Base-by-base conservation (phyloP, 441 rosid species). In the Pelargonium fulgidum region DNA sequence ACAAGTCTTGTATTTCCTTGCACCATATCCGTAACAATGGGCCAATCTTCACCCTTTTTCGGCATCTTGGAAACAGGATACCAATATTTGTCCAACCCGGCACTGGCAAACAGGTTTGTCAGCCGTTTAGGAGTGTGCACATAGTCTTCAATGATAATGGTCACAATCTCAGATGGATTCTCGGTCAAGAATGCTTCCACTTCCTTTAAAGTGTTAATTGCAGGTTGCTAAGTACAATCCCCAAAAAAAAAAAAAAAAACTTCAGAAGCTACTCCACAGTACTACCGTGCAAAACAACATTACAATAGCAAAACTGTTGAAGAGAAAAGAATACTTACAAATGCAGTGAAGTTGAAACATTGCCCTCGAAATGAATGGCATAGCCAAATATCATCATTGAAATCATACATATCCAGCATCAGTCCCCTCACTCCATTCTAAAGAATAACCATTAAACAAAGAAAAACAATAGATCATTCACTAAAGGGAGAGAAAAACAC, bases 391-490 rank as follows among this genome's bases (percentile, higher is more conserved):
- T 93, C 96, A 12, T 77, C 81, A 65, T 85, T 75, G 64, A 86
- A 93, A 79, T 93, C 94, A 70, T 93, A 93, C 98, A 93, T 90
- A 79, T 93, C 98, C 80, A 93, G 71, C 98, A 90, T 93, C 78
- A 93, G 80, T 72, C 97, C 96, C 74, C 98, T 87, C 72, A 83
- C 98, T 72, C 98, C 97, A 81, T 93, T 93, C 98, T 93, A 75
- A 33, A 76, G 65, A 65, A 66, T 62, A 72, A 7, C 36, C 78
- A 78, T 52, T 52, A 70, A 67, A 63, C 20, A 33, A 12, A 64
- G 33, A 24, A 11, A 48, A 48, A 48, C 56, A 48, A 48, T 11
- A 48, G 54, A 47, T 0, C 52, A 8, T 47, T 47, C 52, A 47
- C n/a, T 9, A 47, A 47, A 47, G 52, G 13, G 52, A 48, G 14